Base-by-base conservation (phyloP, 2,329 filamentous ascomycete genomes). In the Sclerotinia borealis region DNA sequence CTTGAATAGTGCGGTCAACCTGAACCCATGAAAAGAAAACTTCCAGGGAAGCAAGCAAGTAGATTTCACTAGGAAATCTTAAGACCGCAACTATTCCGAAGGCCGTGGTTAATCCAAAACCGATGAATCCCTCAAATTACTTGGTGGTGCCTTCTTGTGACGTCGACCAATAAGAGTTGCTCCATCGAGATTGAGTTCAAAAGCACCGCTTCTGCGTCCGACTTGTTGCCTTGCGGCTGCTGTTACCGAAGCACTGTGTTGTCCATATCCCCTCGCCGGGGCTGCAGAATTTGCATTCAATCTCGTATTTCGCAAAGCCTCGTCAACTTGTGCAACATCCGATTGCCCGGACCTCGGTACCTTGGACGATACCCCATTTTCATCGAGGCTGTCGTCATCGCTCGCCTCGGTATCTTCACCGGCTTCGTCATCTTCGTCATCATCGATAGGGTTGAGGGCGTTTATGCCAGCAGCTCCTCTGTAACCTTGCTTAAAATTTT, bases 111-210 rank as follows among this genome's bases (percentile, higher is more conserved):
- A 70, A 43, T 72, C 55, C 17, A 67, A 68, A 34, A 66, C 52
- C 1, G 65, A 68, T 9, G 67, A 66, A 62, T 74, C 70, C 45
- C 73, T 63, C 29, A 75, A 55, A 2, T 61, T 61, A 63, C 72
- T 75, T 9, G 71, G 70, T 9, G 71, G 70, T 27, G 52, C 67
- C 70, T 86, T 85, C 70, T 82, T 80, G 27, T 79, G 80, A 64
- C 85, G 78, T 70, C 93, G 85, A 37, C 93, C 93, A 5, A 99
- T 80, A 59, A 99, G 77, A 1, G 93, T 98, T 1, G 95, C 91
- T 63, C 95, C 95, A 68, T 96, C 92, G 43, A 99, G 79, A 73
- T 87, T 97, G 52, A 99, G 83, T 77, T 99, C 95, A 69, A 99
- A 99, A 0, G 90, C 87, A 37, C 91, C 92, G 76, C 88, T 90